Evolutionary conservation across 805 yeast species (phyloP).

Genomic region (Grigorovia humatica): DNA sequence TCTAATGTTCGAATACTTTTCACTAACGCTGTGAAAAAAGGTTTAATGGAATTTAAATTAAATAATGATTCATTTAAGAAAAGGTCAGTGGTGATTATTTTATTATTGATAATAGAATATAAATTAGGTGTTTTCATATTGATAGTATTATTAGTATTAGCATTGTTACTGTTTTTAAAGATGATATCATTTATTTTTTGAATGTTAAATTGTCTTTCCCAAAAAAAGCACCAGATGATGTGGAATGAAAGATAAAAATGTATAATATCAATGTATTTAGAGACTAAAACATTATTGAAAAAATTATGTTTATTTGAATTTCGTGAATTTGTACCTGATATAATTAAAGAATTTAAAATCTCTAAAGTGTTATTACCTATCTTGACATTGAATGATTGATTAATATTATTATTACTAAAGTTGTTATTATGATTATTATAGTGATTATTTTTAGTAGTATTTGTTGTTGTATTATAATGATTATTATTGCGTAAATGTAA

Average conservation of each 20-base stretch:
- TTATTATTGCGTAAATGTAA: background rate
- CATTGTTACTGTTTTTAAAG: background rate
- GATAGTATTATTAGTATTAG: background rate
- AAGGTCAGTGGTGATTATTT: background rate
- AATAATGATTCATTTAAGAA: background rate
- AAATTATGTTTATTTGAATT: background rate
- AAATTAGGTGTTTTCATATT: background rate
- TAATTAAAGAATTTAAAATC: background rate
- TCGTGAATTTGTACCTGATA: background rate
- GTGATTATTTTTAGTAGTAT: background rate
- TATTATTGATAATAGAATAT: background rate
- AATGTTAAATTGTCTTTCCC: background rate
- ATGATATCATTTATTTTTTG: background rate
- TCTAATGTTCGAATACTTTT: constrained; percentile 16
- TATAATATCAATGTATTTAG: constrained; percentile 1
- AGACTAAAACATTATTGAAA: background rate
- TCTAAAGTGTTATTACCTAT: background rate
- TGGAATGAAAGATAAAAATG: constrained; percentile 22
- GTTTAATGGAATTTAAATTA: constrained; percentile 1
- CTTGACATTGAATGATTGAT: background rate
- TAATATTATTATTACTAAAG: background rate
- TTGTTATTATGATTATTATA: background rate
- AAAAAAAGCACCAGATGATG: constrained; percentile 9
- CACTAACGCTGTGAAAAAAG: constrained; percentile 16
- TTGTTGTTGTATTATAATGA: too few relatives aligned